Percentiles rank a stretch among this genome's conserved stretches.
phyloP scores from a whole-genome alignment of 768 basidiomycete genomes.

The Neoboletus brunneissimus region DNA sequence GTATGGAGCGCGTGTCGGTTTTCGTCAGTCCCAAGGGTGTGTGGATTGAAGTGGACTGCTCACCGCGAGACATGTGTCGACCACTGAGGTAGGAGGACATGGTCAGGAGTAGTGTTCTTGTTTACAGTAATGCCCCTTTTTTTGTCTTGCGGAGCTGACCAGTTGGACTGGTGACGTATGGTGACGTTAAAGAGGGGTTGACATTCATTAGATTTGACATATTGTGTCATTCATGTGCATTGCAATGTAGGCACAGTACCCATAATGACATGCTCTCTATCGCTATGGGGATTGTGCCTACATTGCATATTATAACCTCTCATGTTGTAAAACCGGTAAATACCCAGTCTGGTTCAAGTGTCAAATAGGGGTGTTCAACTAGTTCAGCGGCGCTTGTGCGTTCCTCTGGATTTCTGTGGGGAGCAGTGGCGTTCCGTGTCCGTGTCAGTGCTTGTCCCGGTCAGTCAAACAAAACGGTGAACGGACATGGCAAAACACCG shows the following conservation, averaged over 20 bases:
- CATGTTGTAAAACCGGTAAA: constrained; percentile 46
- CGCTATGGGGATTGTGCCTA: too few species aligned
- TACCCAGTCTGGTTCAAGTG: constrained; percentile 62
- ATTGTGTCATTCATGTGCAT: too few species aligned
- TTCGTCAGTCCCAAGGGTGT: too few species aligned
- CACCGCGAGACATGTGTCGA: constrained; percentile 9
- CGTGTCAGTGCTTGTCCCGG: neutral
- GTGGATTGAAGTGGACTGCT: neutral
- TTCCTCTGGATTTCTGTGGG: constrained; percentile 66
- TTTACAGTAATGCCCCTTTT: too few species aligned
- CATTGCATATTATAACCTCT: too few species aligned
- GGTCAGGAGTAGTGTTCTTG: neutral
- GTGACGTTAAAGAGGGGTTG: too few species aligned
- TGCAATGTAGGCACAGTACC: too few species aligned
- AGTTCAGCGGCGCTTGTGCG: constrained; percentile 77
- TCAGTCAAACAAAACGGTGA: neutral
- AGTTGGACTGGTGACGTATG: too few species aligned
- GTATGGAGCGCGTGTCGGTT: too few species aligned
- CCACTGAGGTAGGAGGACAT: constrained; percentile 8
- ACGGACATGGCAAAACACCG: constrained; percentile 79
- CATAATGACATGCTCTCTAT: too few species aligned
- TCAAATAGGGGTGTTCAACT: constrained; percentile 69
- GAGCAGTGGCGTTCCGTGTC: neutral
- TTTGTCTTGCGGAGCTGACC: too few species aligned
- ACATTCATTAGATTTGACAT: too few species aligned